Evolutionary conservation across 2,329 filamentous ascomycete species (phyloP), one percentile per base, ranked within the genome.

Genomic region (Elsinoe perseae): DNA sequence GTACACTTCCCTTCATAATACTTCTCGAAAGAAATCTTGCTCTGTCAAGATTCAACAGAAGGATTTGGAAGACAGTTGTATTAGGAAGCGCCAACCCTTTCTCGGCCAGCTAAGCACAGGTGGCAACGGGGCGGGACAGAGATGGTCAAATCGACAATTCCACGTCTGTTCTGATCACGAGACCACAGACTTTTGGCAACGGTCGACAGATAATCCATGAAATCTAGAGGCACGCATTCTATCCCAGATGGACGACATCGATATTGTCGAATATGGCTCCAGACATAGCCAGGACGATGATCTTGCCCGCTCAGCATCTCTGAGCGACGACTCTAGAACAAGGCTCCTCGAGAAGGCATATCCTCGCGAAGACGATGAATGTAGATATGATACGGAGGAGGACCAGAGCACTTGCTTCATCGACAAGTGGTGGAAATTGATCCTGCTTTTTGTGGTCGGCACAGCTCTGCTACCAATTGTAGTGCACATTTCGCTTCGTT

Each of bases 391-490:
- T 3, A 23, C 56, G 1, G 55, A 61, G 27, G 56, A 48, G 23
- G 34, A 57, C 16, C 14, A 28, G 2, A 32, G 16, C 25, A 44
- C 16, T 34, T 56, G 40, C 32, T 46, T 42, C 23, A 50, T 55
- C 5, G 50, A 58, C 52, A 57, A 28, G 23, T 59, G 57, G 56
- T 61, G 56, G 59, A 58, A 61, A 30, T 30, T 59, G 1, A 40
- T 55, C n/a, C 34, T 59, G 6, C 57, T 61, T 16, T 28, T 61
- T 12, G 32, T 58, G 4, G 36, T 54, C 2, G 52, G 50, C 4
- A 53, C 53, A 4, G 18, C 58, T 8, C 36, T 58, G 10, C 40
- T 61, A 14, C 59, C 59, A n/a, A 40, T 57, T 18, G 32, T 50
- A 3, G 48, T 62, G 21, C 46, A 58, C n/a, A 40, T 56, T n/a